Evolutionary conservation across 306 rosid species (phyloP), one percentile per base, ranked within the genome.

Genomic region (Acacia acuminata): DNA sequence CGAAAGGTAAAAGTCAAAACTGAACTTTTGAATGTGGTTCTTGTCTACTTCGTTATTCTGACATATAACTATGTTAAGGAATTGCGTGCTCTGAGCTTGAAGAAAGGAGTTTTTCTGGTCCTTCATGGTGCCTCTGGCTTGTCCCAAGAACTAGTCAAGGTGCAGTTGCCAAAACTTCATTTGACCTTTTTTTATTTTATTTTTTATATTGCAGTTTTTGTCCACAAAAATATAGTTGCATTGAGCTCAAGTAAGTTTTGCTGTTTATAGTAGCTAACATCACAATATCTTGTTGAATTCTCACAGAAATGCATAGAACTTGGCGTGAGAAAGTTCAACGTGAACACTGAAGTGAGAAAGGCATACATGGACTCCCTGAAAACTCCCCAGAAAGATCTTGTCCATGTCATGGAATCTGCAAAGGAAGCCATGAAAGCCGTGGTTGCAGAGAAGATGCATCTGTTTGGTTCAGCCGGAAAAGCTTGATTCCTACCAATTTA

Each of bases 61-160:
- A 76, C 82, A 74, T 66, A 76, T 63, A 71, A 40, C 77, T 19
- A 27, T 77, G 71, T 80, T 19, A 42, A 95, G 99, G 97, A 90
- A 76, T 83, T 95, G 86, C 86, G 82, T 73, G 84, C 84, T 69
- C 77, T 95, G 96, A 82, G 91, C 87, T 74, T 70, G 72, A 88
- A 90, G 87, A 89, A 90, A 78, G 96, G 94, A 84, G 88, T 93
- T 76, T 80, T 89, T 72, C 77, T 93, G 71, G 99, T 93, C 83
- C 97, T 93, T 84, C 99, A 95, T 61, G 99, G 99, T 76, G 99
- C 98, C 25, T 95, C 99, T 30, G 99, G 99, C 73, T 83, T 95
- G 88, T 68, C 88, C 74, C 48, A 89, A 86, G 89, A 85, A 77
- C 97, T 93, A 40, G 82, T 95, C 77, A 89, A 88, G 97, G 93